Conservation (phyloP, 768 basidiomycete genomes). For the Collybia nuda region DNA sequence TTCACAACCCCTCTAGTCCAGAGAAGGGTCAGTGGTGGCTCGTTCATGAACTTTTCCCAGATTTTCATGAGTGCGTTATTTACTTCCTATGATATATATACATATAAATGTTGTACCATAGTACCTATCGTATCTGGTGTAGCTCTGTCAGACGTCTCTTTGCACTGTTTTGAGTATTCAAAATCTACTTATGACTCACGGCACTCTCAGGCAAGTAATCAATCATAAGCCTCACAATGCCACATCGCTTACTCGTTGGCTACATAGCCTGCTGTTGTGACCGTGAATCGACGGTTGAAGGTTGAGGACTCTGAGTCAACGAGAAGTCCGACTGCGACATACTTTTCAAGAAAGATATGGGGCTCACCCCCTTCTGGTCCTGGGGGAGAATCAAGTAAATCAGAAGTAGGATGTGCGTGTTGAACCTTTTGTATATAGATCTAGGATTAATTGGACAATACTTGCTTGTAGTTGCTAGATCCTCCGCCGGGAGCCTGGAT, state of each 20-base stretch:
- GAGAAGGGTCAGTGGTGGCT: too few relatives aligned
- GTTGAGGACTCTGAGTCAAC: neutral
- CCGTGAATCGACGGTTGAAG: slow-evolving; percentile 10
- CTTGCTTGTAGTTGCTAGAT: too few relatives aligned
- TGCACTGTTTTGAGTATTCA: neutral
- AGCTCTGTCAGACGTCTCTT: slow-evolving; percentile 5
- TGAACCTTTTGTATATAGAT: too few relatives aligned
- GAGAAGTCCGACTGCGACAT: too few relatives aligned
- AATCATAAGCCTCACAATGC: neutral
- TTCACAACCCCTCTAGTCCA: too few relatives aligned
- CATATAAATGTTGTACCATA: neutral
- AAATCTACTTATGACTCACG: neutral
- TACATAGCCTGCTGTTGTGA: slow-evolving; percentile 14
- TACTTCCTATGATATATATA: too few relatives aligned
- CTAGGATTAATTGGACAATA: too few relatives aligned
- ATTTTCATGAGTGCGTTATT: slow-evolving; percentile 22
- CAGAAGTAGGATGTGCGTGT: too few relatives aligned
- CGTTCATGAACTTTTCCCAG: slow-evolving; percentile 20
- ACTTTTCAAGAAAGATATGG: too few relatives aligned
- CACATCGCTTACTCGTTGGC: neutral
- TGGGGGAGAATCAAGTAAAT: too few relatives aligned
- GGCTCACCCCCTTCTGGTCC: too few relatives aligned
- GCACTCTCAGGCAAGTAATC: slow-evolving; percentile 2
- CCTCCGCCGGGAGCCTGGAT: too few relatives aligned
- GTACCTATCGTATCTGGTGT: slow-evolving; percentile 26